Conservation (phyloP, 108 stramenopile genomes). For the Nannochloropsis oceanica region DNA sequence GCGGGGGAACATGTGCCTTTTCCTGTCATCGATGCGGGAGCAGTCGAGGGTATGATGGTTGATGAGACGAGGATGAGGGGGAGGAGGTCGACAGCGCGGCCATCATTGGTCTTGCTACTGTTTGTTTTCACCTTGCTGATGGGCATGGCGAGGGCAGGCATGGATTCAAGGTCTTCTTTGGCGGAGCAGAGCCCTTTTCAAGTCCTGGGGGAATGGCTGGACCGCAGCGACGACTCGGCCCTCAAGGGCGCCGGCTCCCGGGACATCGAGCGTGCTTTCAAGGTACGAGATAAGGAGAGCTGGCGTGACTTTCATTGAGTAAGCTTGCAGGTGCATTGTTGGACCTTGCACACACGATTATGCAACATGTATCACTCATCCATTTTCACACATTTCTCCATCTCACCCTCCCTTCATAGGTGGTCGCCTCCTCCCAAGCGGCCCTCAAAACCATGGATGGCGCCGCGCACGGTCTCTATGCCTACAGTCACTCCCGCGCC, state of each 20-base stretch:
- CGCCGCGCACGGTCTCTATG: not conserved
- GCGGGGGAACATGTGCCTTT: too few species aligned
- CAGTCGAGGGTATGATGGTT: too few species aligned
- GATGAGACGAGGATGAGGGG: too few species aligned
- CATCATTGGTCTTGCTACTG: not conserved
- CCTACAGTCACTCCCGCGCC: not conserved
- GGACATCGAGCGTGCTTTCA: not conserved
- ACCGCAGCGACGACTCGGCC: not conserved
- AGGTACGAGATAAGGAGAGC: not conserved
- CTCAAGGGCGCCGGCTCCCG: not conserved
- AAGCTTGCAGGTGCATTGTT: too few species aligned
- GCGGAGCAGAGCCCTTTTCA: not conserved
- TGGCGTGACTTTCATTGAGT: too few species aligned
- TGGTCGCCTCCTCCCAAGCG: not conserved
- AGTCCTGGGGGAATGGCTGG: not conserved
- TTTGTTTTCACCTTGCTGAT: not conserved
- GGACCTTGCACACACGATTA: too few species aligned
- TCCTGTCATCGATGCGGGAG: too few species aligned
- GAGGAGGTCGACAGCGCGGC: not conserved
- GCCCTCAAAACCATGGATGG: not conserved
- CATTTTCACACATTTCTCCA: too few species aligned
- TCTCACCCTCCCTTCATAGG: not conserved
- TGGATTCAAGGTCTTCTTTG: not conserved
- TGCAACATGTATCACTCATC: too few species aligned
- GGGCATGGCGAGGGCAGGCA: not conserved